phyloP scores from a whole-genome alignment of 169 alveolate species.

The Eimeria praecox region DNA sequence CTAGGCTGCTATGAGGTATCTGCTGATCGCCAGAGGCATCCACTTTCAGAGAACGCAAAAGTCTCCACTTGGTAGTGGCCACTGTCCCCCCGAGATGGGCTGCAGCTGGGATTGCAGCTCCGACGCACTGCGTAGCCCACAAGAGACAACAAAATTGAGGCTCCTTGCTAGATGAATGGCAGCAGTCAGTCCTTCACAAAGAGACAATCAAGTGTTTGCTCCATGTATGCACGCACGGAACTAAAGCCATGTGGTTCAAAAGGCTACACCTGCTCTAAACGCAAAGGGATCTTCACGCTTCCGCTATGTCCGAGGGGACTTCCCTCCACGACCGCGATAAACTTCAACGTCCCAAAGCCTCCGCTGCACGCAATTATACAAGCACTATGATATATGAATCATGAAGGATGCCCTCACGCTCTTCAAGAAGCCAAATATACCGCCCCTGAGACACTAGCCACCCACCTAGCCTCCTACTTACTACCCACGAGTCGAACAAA shows the following conservation, averaged over 20 bases:
- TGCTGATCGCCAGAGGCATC: too few relatives aligned
- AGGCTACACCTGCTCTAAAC: conserved; percentile 9
- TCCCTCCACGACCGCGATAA: conserved; percentile 38
- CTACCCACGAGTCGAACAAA: not conserved
- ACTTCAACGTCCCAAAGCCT: conserved; percentile 34
- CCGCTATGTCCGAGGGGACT: conserved; percentile 16
- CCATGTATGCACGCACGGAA: not conserved
- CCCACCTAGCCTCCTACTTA: not conserved
- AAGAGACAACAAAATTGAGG: not conserved
- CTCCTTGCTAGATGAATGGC: not conserved
- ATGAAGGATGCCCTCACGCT: not conserved
- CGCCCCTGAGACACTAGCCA: not conserved
- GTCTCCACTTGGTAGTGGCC: conserved; percentile 19
- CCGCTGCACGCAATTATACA: conserved; percentile 15
- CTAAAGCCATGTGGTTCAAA: not conserved
- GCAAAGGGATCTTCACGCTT: conserved; percentile 30
- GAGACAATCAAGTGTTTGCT: not conserved
- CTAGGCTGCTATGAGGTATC: not conserved
- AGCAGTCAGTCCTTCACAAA: not conserved
- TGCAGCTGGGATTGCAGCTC: conserved; percentile 29
- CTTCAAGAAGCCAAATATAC: too few relatives aligned
- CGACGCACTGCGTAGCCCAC: not conserved
- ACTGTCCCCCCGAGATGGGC: not conserved
- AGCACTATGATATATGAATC: not conserved
- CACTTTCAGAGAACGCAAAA: not conserved